Evolutionary conservation across 2,329 filamentous ascomycete species (phyloP).

Genomic region (Diaporthe nobilis): DNA sequence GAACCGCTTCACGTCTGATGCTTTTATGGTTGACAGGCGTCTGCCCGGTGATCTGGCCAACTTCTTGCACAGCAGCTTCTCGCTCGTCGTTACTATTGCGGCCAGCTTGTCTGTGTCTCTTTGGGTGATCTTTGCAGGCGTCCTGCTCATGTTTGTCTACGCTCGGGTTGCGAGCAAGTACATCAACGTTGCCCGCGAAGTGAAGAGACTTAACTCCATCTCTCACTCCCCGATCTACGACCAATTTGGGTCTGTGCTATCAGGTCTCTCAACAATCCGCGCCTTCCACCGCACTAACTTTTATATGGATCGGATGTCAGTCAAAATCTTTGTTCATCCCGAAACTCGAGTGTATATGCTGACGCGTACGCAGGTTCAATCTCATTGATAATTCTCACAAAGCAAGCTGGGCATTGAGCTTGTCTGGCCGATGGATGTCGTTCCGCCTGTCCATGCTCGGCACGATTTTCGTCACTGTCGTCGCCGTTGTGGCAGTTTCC

Average conservation of each 20-base stretch:
- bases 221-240: slow-evolving; percentile 59
- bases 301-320: slow-evolving; percentile 53
- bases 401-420: slow-evolving; percentile 50
- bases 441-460: slow-evolving; percentile 58
- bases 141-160: slow-evolving; percentile 53
- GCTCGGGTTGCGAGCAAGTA: slow-evolving; percentile 53
- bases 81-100: slow-evolving; percentile 53
- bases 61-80: slow-evolving; percentile 49
- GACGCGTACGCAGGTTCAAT: slow-evolving; percentile 41
- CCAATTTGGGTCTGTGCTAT: slow-evolving; percentile 57
- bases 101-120: slow-evolving; percentile 53
- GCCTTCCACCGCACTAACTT: slow-evolving; percentile 54
- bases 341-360: not conserved
- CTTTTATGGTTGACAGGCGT: slow-evolving; percentile 54
- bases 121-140: slow-evolving; percentile 54
- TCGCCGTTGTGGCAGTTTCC: slow-evolving; percentile 52
- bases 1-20: slow-evolving; percentile 59
- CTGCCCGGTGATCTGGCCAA: slow-evolving; percentile 49
- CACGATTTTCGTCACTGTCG: slow-evolving; percentile 54
- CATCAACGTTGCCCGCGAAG: slow-evolving; percentile 55
- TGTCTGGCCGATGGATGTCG: slow-evolving; percentile 54
- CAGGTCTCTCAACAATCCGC: slow-evolving; percentile 58
- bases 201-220: slow-evolving; percentile 58
- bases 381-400: slow-evolving; percentile 52
- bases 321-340: not conserved